phyloP scores from a whole-genome alignment of 2,329 filamentous ascomycete genomes.

The Ceratocystis harringtonii region DNA sequence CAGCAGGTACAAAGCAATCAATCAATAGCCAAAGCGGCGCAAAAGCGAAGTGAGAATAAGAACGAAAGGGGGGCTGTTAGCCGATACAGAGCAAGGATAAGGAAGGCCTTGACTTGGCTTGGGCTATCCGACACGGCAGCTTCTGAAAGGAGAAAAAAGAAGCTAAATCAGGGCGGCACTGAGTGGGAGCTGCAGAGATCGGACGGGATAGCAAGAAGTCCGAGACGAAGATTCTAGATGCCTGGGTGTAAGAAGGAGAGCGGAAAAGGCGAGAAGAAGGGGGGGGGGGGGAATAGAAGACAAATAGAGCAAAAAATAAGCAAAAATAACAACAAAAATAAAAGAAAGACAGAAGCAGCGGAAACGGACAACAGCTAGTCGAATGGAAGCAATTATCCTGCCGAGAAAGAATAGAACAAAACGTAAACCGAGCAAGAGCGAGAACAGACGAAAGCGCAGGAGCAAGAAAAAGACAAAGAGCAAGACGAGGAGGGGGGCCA shows the following conservation, averaged over 20 bases:
- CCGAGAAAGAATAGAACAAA: background rate
- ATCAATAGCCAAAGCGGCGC: background rate
- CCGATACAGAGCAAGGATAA: background rate
- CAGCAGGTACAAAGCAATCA: background rate
- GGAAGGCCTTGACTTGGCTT: no score
- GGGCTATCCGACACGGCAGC: no score
- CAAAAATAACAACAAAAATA: slow-evolving; percentile 8
- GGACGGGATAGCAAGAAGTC: no score
- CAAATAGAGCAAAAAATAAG: background rate
- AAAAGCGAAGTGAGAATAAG: background rate
- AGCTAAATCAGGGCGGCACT: background rate
- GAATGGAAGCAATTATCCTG: background rate
- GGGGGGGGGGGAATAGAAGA: background rate
- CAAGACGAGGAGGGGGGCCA: no score
- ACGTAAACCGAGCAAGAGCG: background rate
- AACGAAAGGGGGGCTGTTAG: background rate
- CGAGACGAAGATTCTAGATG: background rate
- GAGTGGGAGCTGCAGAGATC: background rate
- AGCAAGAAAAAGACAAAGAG: background rate
- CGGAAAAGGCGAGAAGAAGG: background rate
- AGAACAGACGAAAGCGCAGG: background rate
- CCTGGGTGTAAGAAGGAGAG: background rate
- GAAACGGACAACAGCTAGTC: background rate
- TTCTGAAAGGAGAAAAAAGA: background rate
- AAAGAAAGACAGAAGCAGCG: background rate